Base-by-base conservation (phyloP, 257 asterid genomes). In the Fraxinus cuspidata region DNA sequence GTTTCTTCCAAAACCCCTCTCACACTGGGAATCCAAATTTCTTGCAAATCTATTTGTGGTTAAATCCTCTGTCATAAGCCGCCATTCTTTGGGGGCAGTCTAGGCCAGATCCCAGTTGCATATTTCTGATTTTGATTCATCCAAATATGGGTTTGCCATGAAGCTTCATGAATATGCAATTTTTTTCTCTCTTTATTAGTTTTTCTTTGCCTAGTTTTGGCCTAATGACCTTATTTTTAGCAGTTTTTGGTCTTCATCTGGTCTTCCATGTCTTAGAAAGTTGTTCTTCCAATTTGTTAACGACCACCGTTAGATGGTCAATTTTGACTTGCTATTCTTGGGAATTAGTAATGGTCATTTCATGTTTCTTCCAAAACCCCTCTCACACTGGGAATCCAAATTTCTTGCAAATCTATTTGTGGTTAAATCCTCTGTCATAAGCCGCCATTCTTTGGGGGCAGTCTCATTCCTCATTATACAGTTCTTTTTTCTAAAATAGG, bases 331-430 rank as follows among this genome's bases (percentile, higher is more conserved):
- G 64, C 80, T 74, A 35, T 76, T 47, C 77, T 75, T 85, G 51
- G 84, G 71, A 58, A 72, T 68, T 27, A 53, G 74, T 66, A 11
- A 28, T 85, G 85, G 86, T 84, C 84, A 87, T 89, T 89, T 87
- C 83, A 89, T 89, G 90, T 75, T 75, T 74, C 74, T 74, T 82
- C 74, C n/a, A 42, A 68, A 67, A 58, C 76, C 74, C 69, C 23
- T n/a, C 51, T 37, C 42, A 8, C 40, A 21, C n/a, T 70, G 56
- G n/a, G 56, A 47, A 47, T 76, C 67, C 68, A 16, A 35, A 51
- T 60, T 80, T 47, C 16, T 28, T 31, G 44, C 65, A 49, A 29
- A n/a, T 2, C 35, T 65, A 38, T 44, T 78, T 29, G 49, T 29
- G 25, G 69, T 71, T 34, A 29, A 51, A 49, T 80, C 81, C 75